These are phyloP conservation scores for Suillus clintonianus DNA, from an alignment of 768 basidiomycete species.

Conservation along the genomic window DNA sequence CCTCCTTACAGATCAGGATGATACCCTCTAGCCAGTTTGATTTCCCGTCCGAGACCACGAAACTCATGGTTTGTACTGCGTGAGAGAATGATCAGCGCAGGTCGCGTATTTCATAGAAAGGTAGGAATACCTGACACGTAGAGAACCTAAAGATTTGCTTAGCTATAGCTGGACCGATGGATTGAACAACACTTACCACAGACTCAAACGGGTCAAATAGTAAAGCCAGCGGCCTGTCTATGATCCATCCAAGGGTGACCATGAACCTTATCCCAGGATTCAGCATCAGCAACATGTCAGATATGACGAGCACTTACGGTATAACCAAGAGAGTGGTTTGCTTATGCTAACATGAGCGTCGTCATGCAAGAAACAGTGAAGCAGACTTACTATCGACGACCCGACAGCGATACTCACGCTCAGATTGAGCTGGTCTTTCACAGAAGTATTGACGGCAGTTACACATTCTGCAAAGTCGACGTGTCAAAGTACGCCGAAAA, in stretches of 20 bases:
- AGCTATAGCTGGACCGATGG: conserved; percentile 2
- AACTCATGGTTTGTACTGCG: conserved; percentile 80
- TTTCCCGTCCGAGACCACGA: conserved; percentile 78
- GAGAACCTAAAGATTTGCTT: conserved; percentile 27
- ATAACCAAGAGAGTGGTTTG: conserved; percentile 87
- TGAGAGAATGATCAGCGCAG: conserved; percentile 5
- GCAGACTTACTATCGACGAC: conserved; percentile 62
- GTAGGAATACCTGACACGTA: conserved; percentile 37
- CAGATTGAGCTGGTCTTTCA: conserved; percentile 79
- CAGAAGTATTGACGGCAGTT: conserved; percentile 88
- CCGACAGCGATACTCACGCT: conserved; percentile 85
- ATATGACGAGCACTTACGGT: conserved; percentile 49
- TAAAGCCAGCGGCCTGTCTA: conserved; percentile 77
- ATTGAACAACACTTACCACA: conserved; percentile 43
- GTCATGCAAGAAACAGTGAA: neutral
- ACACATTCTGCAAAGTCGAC: conserved; percentile 63
- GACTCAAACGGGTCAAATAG: conserved; percentile 92
- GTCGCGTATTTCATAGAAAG: conserved; percentile 27
- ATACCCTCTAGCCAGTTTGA: conserved; percentile 85
- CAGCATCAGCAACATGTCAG: neutral
- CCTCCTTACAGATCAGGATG: conserved; percentile 62
- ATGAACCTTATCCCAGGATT: conserved; percentile 53
- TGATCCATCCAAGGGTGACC: conserved; percentile 75
- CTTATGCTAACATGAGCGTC: conserved; percentile 33
- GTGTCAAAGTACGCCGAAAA: neutral